Base-by-base conservation (phyloP, 2,329 filamentous ascomycete species). In the Aspergillus aculeatus region DNA sequence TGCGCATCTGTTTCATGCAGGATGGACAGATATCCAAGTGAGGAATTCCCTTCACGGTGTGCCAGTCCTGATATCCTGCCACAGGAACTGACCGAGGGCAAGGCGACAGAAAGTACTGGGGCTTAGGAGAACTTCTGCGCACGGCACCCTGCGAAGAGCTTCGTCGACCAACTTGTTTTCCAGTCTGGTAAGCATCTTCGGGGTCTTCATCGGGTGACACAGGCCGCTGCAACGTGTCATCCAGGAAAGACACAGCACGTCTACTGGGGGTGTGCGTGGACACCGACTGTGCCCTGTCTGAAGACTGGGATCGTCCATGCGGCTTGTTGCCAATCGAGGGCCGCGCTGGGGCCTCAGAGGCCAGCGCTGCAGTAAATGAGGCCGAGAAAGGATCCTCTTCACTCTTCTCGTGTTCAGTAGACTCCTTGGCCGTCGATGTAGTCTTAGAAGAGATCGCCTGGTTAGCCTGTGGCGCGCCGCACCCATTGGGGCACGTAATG, bases 21-120 rank as follows among this genome's bases (percentile, higher is more conserved):
- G 84, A 85, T 0, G 91, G 90, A 68, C 94, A 97, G 50, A 97
- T 89, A 63, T 91, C 86, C 66, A 97, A 89, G 61, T 85, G 84
- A 12, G 87, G 83, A 62, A 87, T 84, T 14, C 86, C 85, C 4
- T 86, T 85, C 4, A 97, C 80, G 0, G 89, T 93, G 62, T 92
- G 86, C 91, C 93, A 97, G 69, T 95, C 91, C 62, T 88, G 81
- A 62, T 87, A 83, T 1, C 87, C 87, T 10, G 83, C 78, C 12
- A 86, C 83, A 11, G 85, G 84, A 4, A 82, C 78, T 44, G 83
- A 85, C 61, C 91, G 83, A 6, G 88, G 88, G 67, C 93, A 96
- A 2, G 86, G 82, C 3, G 89, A 85, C 14, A 93, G 80, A 29
- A 69, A 47, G 73, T 62, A 12, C 67, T 65, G 26, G 61, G 52